Evolutionary conservation across 2,329 filamentous ascomycete genomes (phyloP).

Genomic region (Aspergillus ruber): DNA sequence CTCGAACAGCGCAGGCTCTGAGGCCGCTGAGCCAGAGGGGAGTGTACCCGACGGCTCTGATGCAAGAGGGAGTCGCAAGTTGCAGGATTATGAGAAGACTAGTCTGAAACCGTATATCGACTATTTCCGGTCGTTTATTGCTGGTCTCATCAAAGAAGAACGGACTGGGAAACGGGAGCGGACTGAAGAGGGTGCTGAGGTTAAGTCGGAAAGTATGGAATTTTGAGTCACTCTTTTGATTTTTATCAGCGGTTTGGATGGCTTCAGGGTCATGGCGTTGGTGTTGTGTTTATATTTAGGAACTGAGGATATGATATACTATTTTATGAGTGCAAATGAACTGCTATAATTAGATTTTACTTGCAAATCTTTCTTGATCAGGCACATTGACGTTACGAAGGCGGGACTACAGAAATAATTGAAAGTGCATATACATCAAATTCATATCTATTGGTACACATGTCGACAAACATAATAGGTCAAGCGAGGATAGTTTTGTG

Average conservation of each 20-base stretch:
- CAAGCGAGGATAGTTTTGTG: background rate
- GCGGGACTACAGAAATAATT: background rate
- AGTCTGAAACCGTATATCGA: conserved; percentile 89
- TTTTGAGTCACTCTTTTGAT: conserved; percentile 42
- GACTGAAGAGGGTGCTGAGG: conserved; percentile 40
- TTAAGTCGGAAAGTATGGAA: conserved; percentile 53
- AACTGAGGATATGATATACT: too few species aligned
- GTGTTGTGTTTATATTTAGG: background rate
- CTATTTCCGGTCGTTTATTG: conserved; percentile 76
- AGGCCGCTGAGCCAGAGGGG: conserved; percentile 35
- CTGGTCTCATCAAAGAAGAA: conserved; percentile 70
- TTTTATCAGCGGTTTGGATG: background rate
- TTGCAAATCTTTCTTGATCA: too few species aligned
- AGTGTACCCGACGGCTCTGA: conserved; percentile 27
- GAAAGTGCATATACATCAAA: conserved; percentile 4
- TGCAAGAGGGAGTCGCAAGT: conserved; percentile 35
- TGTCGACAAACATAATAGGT: background rate
- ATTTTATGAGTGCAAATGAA: too few species aligned
- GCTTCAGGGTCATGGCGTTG: background rate
- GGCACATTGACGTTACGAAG: too few species aligned
- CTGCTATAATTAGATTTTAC: too few species aligned
- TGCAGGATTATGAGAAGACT: conserved; percentile 95
- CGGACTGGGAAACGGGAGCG: conserved; percentile 45
- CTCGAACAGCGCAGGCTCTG: conserved; percentile 28
- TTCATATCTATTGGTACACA: conserved; percentile 19